Conservation (phyloP, 225 moss, liverwort and hornwort species). For the Thuidium tamariscinum region DNA sequence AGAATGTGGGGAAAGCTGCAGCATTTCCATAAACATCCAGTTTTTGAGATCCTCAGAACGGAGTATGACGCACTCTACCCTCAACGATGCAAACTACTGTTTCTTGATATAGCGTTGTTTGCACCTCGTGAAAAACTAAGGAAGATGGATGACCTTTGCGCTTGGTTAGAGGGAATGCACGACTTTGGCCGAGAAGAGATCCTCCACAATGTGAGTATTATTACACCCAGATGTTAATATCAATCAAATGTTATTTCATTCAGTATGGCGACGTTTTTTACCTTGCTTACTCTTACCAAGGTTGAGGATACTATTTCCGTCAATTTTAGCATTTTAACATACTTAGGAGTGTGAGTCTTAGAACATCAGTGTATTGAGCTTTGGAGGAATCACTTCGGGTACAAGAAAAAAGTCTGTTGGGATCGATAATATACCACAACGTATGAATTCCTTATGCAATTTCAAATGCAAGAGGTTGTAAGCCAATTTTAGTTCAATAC, state of each 20-base stretch:
- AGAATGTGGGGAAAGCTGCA: conserved; percentile 4
- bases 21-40: neutral
- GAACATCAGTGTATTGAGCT: neutral
- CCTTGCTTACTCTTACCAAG: neutral
- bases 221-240: neutral
- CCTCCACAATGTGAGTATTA: neutral
- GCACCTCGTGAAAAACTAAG: conserved; percentile 1
- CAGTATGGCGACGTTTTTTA: neutral
- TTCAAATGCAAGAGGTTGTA: neutral
- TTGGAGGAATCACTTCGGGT: neutral
- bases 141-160: conserved; percentile 1
- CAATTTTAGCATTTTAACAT: neutral
- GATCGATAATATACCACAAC: neutral
- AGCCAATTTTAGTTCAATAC: neutral
- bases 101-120: conserved; percentile 1
- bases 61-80: neutral
- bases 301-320: neutral
- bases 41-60: conserved; percentile 5
- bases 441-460: neutral
- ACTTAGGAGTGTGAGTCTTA: neutral
- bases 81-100: neutral
- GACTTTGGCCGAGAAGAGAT: neutral
- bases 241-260: neutral
- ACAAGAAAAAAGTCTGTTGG: neutral
- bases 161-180: conserved; percentile 1